phyloP scores from a whole-genome alignment of 805 yeast genomes.

The Suhomyces kilbournensis region DNA sequence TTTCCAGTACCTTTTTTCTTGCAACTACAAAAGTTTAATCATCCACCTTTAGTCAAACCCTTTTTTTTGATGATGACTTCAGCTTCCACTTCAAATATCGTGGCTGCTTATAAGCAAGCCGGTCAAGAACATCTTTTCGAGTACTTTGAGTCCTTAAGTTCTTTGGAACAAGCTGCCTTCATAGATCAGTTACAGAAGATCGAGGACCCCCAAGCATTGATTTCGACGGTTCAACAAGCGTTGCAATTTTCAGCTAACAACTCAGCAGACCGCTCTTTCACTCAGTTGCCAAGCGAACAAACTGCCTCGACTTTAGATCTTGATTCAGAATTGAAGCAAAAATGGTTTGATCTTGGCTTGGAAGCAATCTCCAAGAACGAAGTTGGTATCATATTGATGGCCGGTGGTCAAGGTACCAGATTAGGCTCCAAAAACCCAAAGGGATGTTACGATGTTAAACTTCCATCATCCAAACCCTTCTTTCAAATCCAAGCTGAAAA shows the following conservation, averaged over 20 bases:
- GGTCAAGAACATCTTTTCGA: slow-evolving; percentile 54
- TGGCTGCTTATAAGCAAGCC: slow-evolving; percentile 39
- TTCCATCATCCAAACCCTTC: slow-evolving; percentile 79
- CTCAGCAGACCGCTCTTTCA: slow-evolving; percentile 25
- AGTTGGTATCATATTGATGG: slow-evolving; percentile 89
- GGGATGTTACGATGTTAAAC: slow-evolving; percentile 86
- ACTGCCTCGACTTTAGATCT: slow-evolving; percentile 52
- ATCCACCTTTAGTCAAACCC: not conserved
- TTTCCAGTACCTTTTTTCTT: not conserved
- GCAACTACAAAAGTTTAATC: not conserved
- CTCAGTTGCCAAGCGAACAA: slow-evolving; percentile 47
- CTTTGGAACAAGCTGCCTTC: slow-evolving; percentile 31
- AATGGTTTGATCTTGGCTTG: slow-evolving; percentile 56
- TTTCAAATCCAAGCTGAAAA: slow-evolving; percentile 94
- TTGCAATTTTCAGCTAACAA: slow-evolving; percentile 34
- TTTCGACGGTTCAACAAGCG: slow-evolving; percentile 46
- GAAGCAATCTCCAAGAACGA: slow-evolving; percentile 64
- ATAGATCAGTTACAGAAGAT: slow-evolving; percentile 41
- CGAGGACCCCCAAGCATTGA: slow-evolving; percentile 40
- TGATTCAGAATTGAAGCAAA: slow-evolving; percentile 21
- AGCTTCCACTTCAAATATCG: slow-evolving; percentile 8
- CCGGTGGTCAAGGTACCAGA: slow-evolving; percentile 98
- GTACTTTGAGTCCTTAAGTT: slow-evolving; percentile 40
- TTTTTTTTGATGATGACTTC: slow-evolving; percentile 5
- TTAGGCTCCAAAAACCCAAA: slow-evolving; percentile 88